Evolutionary conservation across 2,329 filamentous ascomycete species (phyloP).

Genomic region (Fusarium camptoceras): DNA sequence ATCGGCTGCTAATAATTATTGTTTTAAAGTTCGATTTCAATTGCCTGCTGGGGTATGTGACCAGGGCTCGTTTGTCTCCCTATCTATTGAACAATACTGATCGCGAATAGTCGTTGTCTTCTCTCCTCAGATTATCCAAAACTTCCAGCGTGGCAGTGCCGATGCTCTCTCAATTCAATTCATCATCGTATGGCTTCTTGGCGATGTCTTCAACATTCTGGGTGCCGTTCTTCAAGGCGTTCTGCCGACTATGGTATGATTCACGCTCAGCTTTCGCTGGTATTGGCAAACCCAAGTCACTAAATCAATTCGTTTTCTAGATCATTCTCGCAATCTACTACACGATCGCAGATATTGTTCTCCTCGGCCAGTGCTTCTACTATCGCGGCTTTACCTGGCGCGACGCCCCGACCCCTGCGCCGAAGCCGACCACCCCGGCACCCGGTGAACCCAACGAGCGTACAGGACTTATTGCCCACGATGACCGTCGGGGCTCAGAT

Average conservation of each 20-base stretch:
- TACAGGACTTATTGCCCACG: slow-evolving; percentile 51
- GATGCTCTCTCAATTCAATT: slow-evolving; percentile 93
- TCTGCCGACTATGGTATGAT: slow-evolving; percentile 84
- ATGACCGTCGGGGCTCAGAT: slow-evolving; percentile 63
- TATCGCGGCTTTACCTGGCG: slow-evolving; percentile 85
- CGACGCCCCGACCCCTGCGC: slow-evolving; percentile 61
- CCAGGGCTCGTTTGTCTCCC: not conserved
- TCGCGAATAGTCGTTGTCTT: slow-evolving; percentile 81
- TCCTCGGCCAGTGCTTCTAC: slow-evolving; percentile 92
- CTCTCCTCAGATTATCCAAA: slow-evolving; percentile 95
- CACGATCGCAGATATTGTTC: slow-evolving; percentile 88
- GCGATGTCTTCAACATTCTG: slow-evolving; percentile 96
- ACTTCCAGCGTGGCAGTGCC: slow-evolving; percentile 85
- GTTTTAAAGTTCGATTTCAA: slow-evolving; percentile 81
- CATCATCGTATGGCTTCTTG: slow-evolving; percentile 90
- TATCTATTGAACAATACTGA: slow-evolving; percentile 27
- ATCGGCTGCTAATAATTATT: slow-evolving; percentile 20
- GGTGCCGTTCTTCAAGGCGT: slow-evolving; percentile 93
- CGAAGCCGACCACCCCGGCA: slow-evolving; percentile 54
- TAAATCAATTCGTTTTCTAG: slow-evolving; percentile 51
- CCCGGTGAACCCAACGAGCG: slow-evolving; percentile 61
- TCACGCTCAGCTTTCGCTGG: not conserved
- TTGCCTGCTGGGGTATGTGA: slow-evolving; percentile 82
- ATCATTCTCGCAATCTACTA: slow-evolving; percentile 95
- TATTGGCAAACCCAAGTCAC: not conserved